Conservation (phyloP, 768 basidiomycete species). For the Pleurotus eryngii region DNA sequence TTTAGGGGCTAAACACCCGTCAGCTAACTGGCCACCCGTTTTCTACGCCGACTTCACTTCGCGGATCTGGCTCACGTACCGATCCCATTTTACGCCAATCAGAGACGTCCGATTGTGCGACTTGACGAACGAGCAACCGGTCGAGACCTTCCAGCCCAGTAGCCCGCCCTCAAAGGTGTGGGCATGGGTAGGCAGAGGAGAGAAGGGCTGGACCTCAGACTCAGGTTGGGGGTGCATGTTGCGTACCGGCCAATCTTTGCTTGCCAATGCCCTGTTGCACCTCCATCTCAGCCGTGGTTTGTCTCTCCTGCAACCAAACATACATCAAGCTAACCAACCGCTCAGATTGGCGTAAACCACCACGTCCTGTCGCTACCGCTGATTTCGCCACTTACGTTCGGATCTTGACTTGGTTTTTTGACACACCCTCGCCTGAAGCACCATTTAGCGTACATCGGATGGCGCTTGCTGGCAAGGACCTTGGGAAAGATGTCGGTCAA, state of each 20-base stretch:
- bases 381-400: constrained; percentile 87
- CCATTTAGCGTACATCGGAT: constrained; percentile 97
- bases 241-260: constrained; percentile 78
- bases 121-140: constrained; percentile 18
- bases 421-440: constrained; percentile 76
- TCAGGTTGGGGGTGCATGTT: constrained; percentile 93
- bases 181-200: constrained; percentile 60
- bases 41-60: constrained; percentile 91
- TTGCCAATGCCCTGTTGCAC: constrained; percentile 77
- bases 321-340: no score
- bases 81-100: constrained; percentile 82
- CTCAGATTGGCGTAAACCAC: constrained; percentile 68
- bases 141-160: constrained; percentile 18
- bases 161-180: constrained; percentile 44
- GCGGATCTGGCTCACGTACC: constrained; percentile 89
- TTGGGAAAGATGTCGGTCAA: constrained; percentile 93
- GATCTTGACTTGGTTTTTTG: constrained; percentile 93
- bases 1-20: constrained; percentile 27
- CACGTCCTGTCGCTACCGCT: constrained; percentile 51
- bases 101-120: constrained; percentile 50
- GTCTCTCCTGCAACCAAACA: constrained; percentile 14
- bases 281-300: constrained; percentile 59
- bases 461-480: constrained; percentile 90
- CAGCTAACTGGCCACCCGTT: constrained; percentile 67
- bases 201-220: constrained; percentile 83